Evolutionary conservation across 148 eudicot genomes (phyloP).

Genomic region (Heliamphora exappendiculata): DNA sequence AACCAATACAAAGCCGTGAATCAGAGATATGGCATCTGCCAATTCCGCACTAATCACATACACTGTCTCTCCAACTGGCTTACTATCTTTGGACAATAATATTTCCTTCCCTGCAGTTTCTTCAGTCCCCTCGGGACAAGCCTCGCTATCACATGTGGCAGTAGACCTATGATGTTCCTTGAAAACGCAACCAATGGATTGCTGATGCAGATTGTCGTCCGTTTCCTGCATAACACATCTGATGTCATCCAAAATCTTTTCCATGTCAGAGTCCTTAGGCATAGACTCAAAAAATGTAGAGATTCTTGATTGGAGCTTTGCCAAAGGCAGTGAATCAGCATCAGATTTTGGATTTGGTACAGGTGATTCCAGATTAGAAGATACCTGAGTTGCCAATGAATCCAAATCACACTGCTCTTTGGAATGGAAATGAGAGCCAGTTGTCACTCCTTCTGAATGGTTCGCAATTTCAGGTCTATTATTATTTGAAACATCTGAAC

Average conservation of each 20-base stretch:
- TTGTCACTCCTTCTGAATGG: constrained; percentile 13
- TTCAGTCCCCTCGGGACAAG: constrained; percentile 28
- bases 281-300: constrained; percentile 48
- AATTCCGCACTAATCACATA: constrained; percentile 32
- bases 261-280: constrained; percentile 48
- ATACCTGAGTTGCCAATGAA: not conserved
- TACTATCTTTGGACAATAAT: constrained; percentile 27
- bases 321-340: constrained; percentile 24
- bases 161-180: constrained; percentile 36
- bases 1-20: constrained; percentile 44
- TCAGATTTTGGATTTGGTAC: constrained; percentile 18
- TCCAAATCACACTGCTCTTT: constrained; percentile 18
- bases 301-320: constrained; percentile 50
- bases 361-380: constrained; percentile 15
- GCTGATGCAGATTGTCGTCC: constrained; percentile 27
- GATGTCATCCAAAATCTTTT: constrained; percentile 51
- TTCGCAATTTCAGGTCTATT: constrained; percentile 22
- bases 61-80: constrained; percentile 12
- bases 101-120: constrained; percentile 34
- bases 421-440: constrained; percentile 16
- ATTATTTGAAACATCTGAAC: constrained; percentile 18
- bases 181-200: constrained; percentile 27
- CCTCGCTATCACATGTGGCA: constrained; percentile 16
- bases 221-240: constrained; percentile 46
- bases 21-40: constrained; percentile 47